Conservation (phyloP, 2,329 filamentous ascomycete genomes). For the Endoconidiophora laricicola region DNA sequence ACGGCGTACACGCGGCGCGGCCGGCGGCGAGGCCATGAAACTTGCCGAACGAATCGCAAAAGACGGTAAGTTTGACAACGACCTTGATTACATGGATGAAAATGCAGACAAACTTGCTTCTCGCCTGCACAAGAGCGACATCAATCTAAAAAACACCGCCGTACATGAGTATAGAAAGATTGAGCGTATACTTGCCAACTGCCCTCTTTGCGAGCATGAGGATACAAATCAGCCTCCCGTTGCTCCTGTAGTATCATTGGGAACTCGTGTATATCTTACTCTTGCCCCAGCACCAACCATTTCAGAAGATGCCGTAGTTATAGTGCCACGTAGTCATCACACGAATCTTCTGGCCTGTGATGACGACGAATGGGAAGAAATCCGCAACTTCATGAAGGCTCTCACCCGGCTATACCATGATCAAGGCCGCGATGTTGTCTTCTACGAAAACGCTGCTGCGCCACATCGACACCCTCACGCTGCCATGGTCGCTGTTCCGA, state of each 20-base stretch:
- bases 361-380: slow-evolving; percentile 98
- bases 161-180: slow-evolving; percentile 82
- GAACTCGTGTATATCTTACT: slow-evolving; percentile 72
- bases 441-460: slow-evolving; percentile 89
- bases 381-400: slow-evolving; percentile 97
- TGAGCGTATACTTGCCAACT: slow-evolving; percentile 70
- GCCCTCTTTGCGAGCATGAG: slow-evolving; percentile 84
- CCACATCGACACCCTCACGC: slow-evolving; percentile 69
- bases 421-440: slow-evolving; percentile 79
- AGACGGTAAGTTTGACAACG: slow-evolving; percentile 76
- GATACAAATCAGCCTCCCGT: slow-evolving; percentile 56
- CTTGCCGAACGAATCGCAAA: slow-evolving; percentile 89
- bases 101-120: slow-evolving; percentile 82
- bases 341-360: slow-evolving; percentile 92
- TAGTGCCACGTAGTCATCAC: slow-evolving; percentile 76
- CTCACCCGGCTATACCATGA: slow-evolving; percentile 89
- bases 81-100: slow-evolving; percentile 94
- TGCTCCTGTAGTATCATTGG: slow-evolving; percentile 74
- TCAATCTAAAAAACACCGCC: slow-evolving; percentile 73
- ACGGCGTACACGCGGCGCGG: slow-evolving; percentile 61
- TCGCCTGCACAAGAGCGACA: slow-evolving; percentile 72
- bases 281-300: slow-evolving; percentile 81
- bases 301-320: slow-evolving; percentile 65
- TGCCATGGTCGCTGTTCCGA: slow-evolving; percentile 67
- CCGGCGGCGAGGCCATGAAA: slow-evolving; percentile 62